These are phyloP conservation scores for Taiozyma sp. DNA, from an alignment of 1,139 yeast genomes.

Conservation along the genomic window DNA sequence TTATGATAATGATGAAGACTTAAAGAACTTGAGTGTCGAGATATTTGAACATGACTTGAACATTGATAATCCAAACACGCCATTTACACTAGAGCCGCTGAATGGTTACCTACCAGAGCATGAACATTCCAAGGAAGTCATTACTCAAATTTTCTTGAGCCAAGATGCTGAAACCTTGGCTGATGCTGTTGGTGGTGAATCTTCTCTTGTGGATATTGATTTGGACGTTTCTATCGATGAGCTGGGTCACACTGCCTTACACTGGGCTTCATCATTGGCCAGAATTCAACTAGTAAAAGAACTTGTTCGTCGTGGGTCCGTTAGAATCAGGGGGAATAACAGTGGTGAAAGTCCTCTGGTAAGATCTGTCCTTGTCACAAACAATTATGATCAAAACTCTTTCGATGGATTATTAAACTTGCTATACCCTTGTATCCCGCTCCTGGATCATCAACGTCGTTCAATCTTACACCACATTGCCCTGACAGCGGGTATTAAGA, in stretches of 20 bases:
- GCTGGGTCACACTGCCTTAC: conserved; percentile 88
- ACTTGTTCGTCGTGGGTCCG: conserved; percentile 58
- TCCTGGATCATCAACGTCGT: conserved; percentile 71
- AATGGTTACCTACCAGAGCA: conserved; percentile 31
- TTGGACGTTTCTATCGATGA: conserved; percentile 72
- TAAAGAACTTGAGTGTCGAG: conserved; percentile 11
- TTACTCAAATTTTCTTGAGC: conserved; percentile 51
- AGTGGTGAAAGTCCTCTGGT: conserved; percentile 89
- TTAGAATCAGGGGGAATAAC: conserved; percentile 66
- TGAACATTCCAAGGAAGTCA: conserved; percentile 49
- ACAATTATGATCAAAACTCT: conserved; percentile 69
- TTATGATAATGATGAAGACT: not conserved
- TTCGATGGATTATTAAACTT: conserved; percentile 70
- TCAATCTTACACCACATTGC: conserved; percentile 94
- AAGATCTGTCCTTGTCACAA: conserved; percentile 84
- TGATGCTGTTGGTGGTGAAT: conserved; percentile 34
- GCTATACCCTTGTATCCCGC: conserved; percentile 68
- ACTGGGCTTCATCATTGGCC: conserved; percentile 95
- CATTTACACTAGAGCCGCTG: conserved; percentile 52
- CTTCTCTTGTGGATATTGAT: conserved; percentile 20
- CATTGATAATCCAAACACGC: conserved; percentile 39
- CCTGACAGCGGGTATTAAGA: conserved; percentile 65
- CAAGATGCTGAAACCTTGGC: conserved; percentile 32
- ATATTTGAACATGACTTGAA: conserved; percentile 30
- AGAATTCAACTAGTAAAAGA: conserved; percentile 68